Conservation (phyloP, 2,329 filamentous ascomycete species). For the Nothomitra cinnamomea region DNA sequence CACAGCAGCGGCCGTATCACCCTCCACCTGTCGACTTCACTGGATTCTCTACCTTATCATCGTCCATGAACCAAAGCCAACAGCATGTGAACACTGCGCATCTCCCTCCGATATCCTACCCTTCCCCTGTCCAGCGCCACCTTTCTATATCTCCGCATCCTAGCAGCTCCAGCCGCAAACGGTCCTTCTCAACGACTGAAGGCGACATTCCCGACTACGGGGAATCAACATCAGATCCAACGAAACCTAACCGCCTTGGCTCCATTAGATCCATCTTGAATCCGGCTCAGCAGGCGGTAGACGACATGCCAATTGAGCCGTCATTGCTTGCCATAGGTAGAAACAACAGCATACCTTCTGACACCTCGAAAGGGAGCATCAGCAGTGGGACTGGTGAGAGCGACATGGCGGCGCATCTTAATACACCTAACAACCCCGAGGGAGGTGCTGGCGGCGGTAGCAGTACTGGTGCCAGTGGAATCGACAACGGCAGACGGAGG, state of each 20-base stretch:
- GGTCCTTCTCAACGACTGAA: slow-evolving; percentile 47
- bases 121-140: slow-evolving; percentile 5
- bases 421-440: slow-evolving; percentile 6
- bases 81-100: slow-evolving; percentile 20
- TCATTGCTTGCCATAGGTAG: slow-evolving; percentile 19
- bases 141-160: slow-evolving; percentile 4
- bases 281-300: slow-evolving; percentile 23
- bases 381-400: slow-evolving; percentile 11
- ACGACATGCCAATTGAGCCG: slow-evolving; percentile 26
- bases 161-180: slow-evolving; percentile 34
- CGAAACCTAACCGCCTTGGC: not conserved
- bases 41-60: slow-evolving; percentile 18
- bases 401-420: not conserved
- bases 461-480: slow-evolving; percentile 11
- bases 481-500: slow-evolving; percentile 2
- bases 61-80: slow-evolving; percentile 21
- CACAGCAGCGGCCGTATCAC: slow-evolving; percentile 21
- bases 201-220: slow-evolving; percentile 26
- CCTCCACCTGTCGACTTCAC: slow-evolving; percentile 34
- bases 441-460: slow-evolving; percentile 12
- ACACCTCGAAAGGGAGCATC: slow-evolving; percentile 15
- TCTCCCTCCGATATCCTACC: slow-evolving; percentile 7
- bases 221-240: slow-evolving; percentile 12
- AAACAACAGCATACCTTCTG: not conserved
- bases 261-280: slow-evolving; percentile 62